Base-by-base conservation (phyloP, 345 rosid genomes). In the Pistacia integerrima region DNA sequence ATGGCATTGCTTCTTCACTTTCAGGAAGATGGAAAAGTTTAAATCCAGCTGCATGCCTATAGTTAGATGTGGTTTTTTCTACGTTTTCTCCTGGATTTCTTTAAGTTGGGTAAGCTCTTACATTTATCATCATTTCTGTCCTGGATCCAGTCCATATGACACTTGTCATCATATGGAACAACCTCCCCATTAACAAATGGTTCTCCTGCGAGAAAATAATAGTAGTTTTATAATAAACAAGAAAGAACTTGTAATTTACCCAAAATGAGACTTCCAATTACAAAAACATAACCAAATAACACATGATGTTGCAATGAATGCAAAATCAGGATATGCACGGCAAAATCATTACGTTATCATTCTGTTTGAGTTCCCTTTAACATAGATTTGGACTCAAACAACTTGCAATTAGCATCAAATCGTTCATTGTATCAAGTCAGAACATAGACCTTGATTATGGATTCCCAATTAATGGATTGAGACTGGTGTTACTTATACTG, bases 131-230 rank as follows among this genome's bases (percentile, higher is more conserved):
- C 78, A 25, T 74, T 69, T 25, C 69, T 76, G 74, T 82, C 84
- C 68, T 44, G 72, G 25, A 83, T 41, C 87, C 87, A 86, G 70
- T 81, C 84, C 25, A 64, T 80, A 63, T 86, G 85, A 28, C 74
- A 83, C 78, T 81, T 85, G 44, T 74, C 79, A 69, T 77, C 77
- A 8, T 85, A 85, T 14, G 86, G 77, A 8, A 72, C 87, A 72
- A 79, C 84, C 70, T 81, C 75, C 11, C 85, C 85, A 56, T 81
- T 55, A 3, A 79, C 13, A 2, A 86, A 79, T 5, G 86, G 85
- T 76, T 85, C 88, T 72, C 88, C 86, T 85, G 70, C 52, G 8
- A 57, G n/a, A 49, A 60, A 44, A 14, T 17, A 54, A 13, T 12
- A 44, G 35, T 33, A 76, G 55, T 60, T 59, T 49, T 22, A 59